A percentile compares a stretch with the other conserved stretches of the same genome.
phyloP scores from a whole-genome alignment of 176 grass and related monocot genomes.

The Zea mays region DNA sequence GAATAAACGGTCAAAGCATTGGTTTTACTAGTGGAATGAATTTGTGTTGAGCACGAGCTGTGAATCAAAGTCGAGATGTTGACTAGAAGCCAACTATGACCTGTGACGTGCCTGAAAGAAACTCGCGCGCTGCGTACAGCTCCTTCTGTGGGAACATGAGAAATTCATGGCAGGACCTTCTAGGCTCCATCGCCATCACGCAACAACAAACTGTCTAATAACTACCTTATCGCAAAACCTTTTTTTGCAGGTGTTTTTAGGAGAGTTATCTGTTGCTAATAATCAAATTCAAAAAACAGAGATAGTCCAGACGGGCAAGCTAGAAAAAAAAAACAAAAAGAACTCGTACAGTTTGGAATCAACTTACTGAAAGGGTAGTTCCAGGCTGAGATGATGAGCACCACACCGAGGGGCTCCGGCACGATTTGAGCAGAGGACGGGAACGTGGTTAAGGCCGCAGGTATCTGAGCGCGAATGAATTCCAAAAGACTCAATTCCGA shows the following conservation, averaged over 20 bases:
- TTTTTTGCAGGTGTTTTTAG: neutral
- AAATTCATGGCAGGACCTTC: conserved; percentile 19
- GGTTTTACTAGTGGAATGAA: too few relatives aligned
- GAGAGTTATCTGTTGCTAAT: too few relatives aligned
- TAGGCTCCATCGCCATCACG: neutral
- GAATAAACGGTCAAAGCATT: neutral
- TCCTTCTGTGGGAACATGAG: neutral
- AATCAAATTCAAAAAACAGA: too few relatives aligned
- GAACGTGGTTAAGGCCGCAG: conserved; percentile 60
- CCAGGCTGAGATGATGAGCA: conserved; percentile 91
- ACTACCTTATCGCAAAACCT: neutral
- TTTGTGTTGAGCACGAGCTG: neutral
- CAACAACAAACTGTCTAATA: neutral
- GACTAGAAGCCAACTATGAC: conserved; percentile 7
- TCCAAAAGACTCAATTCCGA: neutral
- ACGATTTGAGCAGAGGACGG: conserved; percentile 73
- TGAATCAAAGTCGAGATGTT: neutral
- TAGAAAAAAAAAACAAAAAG: neutral
- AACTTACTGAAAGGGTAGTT: conserved; percentile 95
- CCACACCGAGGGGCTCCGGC: conserved; percentile 79
- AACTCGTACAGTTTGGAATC: neutral
- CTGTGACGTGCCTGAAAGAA: neutral
- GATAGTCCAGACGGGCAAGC: too few relatives aligned
- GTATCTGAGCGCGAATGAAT: conserved; percentile 47
- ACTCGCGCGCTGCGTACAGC: neutral